These are phyloP conservation scores for Debaryomyces sp. DNA, from an alignment of 1,139 yeast species.

Conservation along the genomic window DNA sequence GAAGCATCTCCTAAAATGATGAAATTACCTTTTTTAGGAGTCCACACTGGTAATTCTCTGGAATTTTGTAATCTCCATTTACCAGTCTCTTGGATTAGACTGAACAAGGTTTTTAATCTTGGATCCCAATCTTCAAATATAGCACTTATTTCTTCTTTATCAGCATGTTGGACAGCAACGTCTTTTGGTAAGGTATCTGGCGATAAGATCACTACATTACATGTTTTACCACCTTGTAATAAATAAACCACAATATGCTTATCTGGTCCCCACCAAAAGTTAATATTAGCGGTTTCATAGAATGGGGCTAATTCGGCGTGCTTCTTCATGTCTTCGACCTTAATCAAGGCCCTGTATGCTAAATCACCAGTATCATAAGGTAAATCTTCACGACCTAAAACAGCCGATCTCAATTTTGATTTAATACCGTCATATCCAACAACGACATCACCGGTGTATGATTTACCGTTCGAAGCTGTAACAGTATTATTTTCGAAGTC, in stretches of 20 bases:
- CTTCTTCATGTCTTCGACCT: conserved; percentile 19
- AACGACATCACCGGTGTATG: conserved; percentile 31
- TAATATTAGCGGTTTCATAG: conserved; percentile 27
- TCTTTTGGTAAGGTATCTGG: conserved; percentile 27
- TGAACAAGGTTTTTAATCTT: conserved; percentile 21
- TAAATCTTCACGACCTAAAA: conserved; percentile 20
- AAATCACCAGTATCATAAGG: conserved; percentile 28
- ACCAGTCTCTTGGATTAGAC: conserved; percentile 21
- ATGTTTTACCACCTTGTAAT: conserved; percentile 17
- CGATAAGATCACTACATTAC: conserved; percentile 17
- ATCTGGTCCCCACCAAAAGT: conserved; percentile 36
- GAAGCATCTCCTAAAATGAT: conserved; percentile 41
- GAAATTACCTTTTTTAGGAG: conserved; percentile 21
- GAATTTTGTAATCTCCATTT: conserved; percentile 35
- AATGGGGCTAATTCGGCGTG: conserved; percentile 27
- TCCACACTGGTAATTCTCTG: conserved; percentile 26
- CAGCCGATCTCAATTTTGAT: conserved; percentile 22
- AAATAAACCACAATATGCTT: conserved; percentile 34
- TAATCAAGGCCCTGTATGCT: conserved; percentile 27
- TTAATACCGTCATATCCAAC: conserved; percentile 43
- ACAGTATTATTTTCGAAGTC: conserved; percentile 26
- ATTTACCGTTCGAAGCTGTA: conserved; percentile 23
- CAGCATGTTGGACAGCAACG: conserved; percentile 21
- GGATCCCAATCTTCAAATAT: conserved; percentile 34
- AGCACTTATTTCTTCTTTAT: conserved; percentile 25